Evolutionary conservation across 768 basidiomycete species (phyloP), one percentile per base, ranked within the genome.

Genomic region (Astraeus odoratus): DNA sequence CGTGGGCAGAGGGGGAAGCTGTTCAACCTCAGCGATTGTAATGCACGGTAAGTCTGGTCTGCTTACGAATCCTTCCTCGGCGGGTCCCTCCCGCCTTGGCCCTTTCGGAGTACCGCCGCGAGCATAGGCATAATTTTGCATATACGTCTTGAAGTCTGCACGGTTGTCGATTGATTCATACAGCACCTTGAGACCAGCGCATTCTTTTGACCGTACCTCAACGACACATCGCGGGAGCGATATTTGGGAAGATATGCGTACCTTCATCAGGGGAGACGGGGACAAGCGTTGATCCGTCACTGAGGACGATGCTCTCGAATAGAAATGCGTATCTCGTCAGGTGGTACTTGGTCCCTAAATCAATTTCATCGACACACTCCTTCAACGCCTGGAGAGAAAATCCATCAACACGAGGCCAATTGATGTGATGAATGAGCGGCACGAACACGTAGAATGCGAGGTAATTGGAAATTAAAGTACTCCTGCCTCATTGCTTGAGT

Each of bases 311-410:
- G 54, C 83, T 88, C 65, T 99, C 96, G 56, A 87, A 94, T 19
- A 98, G 69, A 67, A 91, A 98, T 1, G 92, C 88, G 63, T 96
- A 98, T 65, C 94, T 77, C 1, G 91, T 86, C 38, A 98, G 71
- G 64, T 98, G 95, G 64, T 97, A 99, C 65, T 98, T 95, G 4
- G 90, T 93, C n/a, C 94, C 96, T 35, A 96, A 72, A 63, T 99
- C 96, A 43, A 97, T 81, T 65, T 99, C 96, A 57, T 97, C 95
- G 20, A 88, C 79, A 56, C 90, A 90, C 61, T 97, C 93, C 63
- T 98, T 98, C 47, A 99, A 70, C 18, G 87, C 77, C 90, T 92
- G 39, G 13, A 8, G 23, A 7, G 13, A 39, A 39, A 39, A 39
- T n/a, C 37, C 15, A 39, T 39, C 37, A 39, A 39, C 46, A 47